Evolutionary conservation across 345 rosid species (phyloP).

Genomic region (Sapria himalayana): DNA sequence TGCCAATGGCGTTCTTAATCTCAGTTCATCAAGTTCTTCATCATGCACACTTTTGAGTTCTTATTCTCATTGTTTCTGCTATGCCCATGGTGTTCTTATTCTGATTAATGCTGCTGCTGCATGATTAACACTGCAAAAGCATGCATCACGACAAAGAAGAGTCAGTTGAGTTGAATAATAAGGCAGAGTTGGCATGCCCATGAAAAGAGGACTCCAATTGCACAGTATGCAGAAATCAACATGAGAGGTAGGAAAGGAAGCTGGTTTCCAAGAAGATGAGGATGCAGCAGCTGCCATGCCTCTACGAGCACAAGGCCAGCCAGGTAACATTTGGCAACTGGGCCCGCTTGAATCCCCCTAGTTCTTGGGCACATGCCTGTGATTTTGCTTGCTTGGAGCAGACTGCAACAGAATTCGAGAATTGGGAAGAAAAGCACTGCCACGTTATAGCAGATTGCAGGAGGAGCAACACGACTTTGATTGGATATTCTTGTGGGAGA

Average conservation of each 20-base stretch:
- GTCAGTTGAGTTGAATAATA: too few relatives aligned
- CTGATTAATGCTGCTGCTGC: too few relatives aligned
- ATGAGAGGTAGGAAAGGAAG: slow-evolving; percentile 59
- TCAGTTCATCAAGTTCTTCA: too few relatives aligned
- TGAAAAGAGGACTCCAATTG: slow-evolving; percentile 41
- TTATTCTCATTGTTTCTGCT: too few relatives aligned
- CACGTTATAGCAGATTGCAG: slow-evolving; percentile 35
- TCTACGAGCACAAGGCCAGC: slow-evolving; percentile 47
- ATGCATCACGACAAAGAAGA: too few relatives aligned
- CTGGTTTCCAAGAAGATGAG: slow-evolving; percentile 40
- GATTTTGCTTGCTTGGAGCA: too few relatives aligned
- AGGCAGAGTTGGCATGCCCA: slow-evolving; percentile 98
- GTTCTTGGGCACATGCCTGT: slow-evolving; percentile 8
- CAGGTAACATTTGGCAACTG: slow-evolving; percentile 27
- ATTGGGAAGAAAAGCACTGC: slow-evolving; percentile 27
- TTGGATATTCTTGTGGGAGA: slow-evolving; percentile 64
- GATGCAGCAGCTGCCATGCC: slow-evolving; percentile 52
- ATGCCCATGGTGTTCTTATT: too few relatives aligned
- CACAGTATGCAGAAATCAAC: slow-evolving; percentile 59
- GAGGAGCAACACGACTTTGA: slow-evolving; percentile 50
- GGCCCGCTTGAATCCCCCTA: slow-evolving; percentile 7
- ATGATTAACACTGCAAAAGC: too few relatives aligned
- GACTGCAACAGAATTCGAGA: slow-evolving; percentile 6
- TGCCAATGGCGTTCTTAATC: too few relatives aligned
- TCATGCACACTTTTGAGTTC: too few relatives aligned